Evolutionary conservation across 2,329 filamentous ascomycete species (phyloP).

Genomic region (Penicillium sp.): DNA sequence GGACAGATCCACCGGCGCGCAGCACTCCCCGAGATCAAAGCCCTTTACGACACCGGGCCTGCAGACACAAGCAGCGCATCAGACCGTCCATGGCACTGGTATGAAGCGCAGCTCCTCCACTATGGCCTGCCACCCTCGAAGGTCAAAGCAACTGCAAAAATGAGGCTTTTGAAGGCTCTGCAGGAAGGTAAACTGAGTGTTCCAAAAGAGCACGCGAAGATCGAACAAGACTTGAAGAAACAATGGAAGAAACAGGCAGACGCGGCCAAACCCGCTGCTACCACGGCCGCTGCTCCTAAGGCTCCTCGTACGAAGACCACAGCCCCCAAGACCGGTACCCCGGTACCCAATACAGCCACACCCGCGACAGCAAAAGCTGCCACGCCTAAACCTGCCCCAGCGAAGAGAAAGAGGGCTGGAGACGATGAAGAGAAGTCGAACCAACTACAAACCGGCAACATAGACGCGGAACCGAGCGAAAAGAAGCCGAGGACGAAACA

Average conservation of each 20-base stretch:
- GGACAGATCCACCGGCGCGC: slow-evolving; percentile 47
- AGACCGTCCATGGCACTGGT: slow-evolving; percentile 59
- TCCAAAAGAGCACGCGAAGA: slow-evolving; percentile 46
- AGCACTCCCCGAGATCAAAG: slow-evolving; percentile 45
- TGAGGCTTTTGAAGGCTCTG: slow-evolving; percentile 57
- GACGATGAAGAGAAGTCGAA: background rate
- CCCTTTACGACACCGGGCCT: slow-evolving; percentile 38
- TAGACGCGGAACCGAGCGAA: too few relatives aligned
- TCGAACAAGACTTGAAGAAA: slow-evolving; percentile 57
- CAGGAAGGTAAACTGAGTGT: slow-evolving; percentile 49
- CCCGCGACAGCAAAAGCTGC: too few relatives aligned
- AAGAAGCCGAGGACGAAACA: too few relatives aligned
- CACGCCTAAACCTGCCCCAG: background rate
- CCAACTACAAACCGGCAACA: too few relatives aligned
- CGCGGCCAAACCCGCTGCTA: background rate
- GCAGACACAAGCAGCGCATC: slow-evolving; percentile 22
- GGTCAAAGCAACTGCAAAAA: slow-evolving; percentile 57
- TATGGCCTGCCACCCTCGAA: slow-evolving; percentile 58
- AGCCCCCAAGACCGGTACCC: too few relatives aligned
- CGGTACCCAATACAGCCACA: too few relatives aligned
- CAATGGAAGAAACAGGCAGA: slow-evolving; percentile 52
- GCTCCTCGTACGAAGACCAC: too few relatives aligned
- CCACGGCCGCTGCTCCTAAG: too few relatives aligned
- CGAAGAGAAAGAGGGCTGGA: background rate
- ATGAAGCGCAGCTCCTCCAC: slow-evolving; percentile 60